Base-by-base conservation (phyloP, 225 moss, liverwort and hornwort species). In the Asterella californica region DNA sequence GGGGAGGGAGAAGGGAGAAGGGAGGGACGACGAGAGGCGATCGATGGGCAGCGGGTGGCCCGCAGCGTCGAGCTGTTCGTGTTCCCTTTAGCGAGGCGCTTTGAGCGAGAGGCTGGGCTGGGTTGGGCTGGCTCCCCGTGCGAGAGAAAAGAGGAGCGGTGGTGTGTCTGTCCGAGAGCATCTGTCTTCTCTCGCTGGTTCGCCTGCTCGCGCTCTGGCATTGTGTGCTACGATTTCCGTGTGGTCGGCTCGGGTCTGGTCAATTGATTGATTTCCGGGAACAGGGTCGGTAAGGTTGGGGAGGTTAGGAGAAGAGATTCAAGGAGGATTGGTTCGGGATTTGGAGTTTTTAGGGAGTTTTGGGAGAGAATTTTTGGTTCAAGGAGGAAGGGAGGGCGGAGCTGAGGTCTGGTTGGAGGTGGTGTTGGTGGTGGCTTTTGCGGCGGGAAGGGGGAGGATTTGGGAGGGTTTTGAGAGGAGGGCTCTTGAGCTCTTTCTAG, bases 401-500 rank as follows among this genome's bases (percentile, higher is more conserved):
- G 53, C 25, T 24, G 69, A 70, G 69, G 22, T 70, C 21, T 70
- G 69, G 69, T 71, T 71, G 36, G 73, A 25, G n/a, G n/a, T n/a
- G n/a, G n/a, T n/a, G n/a, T n/a, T n/a, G 73, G 68, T 68, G 69
- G 74, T 74, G 53, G 52, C 50, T 74, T 76, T 76, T 76, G 76
- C 76, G 76, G 76, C 76, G 76, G 76, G 42, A 61, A 61, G 76
- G 36, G 75, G 73, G 24, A 38, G 59, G 60, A 60, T 76, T 76
- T 59, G 57, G 59, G 60, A 60, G 59, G 76, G 59, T 76, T 76
- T 76, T 34, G 37, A 60, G 60, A 60, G 22, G 38, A 47, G 30
- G 9, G 37, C 60, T 37, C 38, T 59, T 76, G 59, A 76, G 76
- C 76, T 74, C 50, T 78, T 78, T 78, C 78, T 78, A 78, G 78